Evolutionary conservation across 2,329 filamentous ascomycete genomes (phyloP), one percentile per base, ranked within the genome.

Genomic region (Ceratocystis huliohia): DNA sequence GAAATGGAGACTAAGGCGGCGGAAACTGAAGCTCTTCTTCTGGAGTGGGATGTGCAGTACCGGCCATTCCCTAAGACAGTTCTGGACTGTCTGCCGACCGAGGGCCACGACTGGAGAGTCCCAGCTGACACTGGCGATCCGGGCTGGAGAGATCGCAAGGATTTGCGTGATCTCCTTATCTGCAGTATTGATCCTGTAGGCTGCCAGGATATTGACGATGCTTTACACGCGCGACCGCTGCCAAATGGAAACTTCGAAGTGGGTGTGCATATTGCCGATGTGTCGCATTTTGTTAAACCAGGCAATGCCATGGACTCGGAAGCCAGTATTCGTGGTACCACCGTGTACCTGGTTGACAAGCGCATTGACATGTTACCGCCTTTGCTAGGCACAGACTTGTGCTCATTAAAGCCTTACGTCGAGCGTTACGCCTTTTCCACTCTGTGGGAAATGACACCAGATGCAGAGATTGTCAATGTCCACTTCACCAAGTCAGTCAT

Each of bases 281-380:
- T 99, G n/a, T 97, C 94, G 8, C 89, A 99, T 77, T 99, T 99
- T 73, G 94, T 99, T 72, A 96, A 94, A 76, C 92, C 95, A 30
- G 91, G 89, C 75, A 99, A 93, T 73, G 88, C 94, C 65, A 99
- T 99, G 94, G 95, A 99, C 74, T 84, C 86, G 61, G 94, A 99
- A 77, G 94, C 94, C 2, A 94, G 91, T 73, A 85, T 96, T 73
- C 88, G 94, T 72, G 94, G 94, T 69, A 97, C 94, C 3, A 97
- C 93, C 0, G 94, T 99, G 33, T 99, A 99, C 74, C 81, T 99
- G 17, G 94, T 99, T 2, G 94, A 99, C 76, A 99, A 99, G 81
- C 91, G 94, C 72, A 99, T 99, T 72, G 95, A 99, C 79, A 99
- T 99, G 95, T 82, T 99, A 75, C 95, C 95, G 0, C 92, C 91